These are phyloP conservation scores for Citrus sinensis DNA, from an alignment of 345 rosid genomes.

Conservation along the genomic window DVS_A1.0 CM039163.1:2596001-2596500, in stretches of 20 bases:
- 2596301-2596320: conserved; percentile 73
- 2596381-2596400: conserved; percentile 65
- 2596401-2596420: conserved; percentile 63
- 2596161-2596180: conserved; percentile 84
- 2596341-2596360: conserved; percentile 70
- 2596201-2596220: conserved; percentile 77
- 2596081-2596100: conserved; percentile 59
- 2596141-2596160: conserved; percentile 72
- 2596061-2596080: conserved; percentile 70
- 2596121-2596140: conserved; percentile 90
- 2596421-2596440: conserved; percentile 59
- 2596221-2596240: conserved; percentile 80
- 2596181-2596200: conserved; percentile 70
- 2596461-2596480: conserved; percentile 7
- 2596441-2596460: conserved; percentile 63
- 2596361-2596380: conserved; percentile 65
- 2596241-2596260: conserved; percentile 39
- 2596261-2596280: conserved; percentile 71
- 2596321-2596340: conserved; percentile 61
- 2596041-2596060: conserved; percentile 76
- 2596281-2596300: conserved; percentile 80
- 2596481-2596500: background rate
- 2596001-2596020: conserved; percentile 31
- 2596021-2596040: conserved; percentile 58
- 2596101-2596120: conserved; percentile 83